Evolutionary conservation across 331 rosid species (phyloP), one percentile per base, ranked within the genome.

Genomic region (Pyrus hybrid): DNA sequence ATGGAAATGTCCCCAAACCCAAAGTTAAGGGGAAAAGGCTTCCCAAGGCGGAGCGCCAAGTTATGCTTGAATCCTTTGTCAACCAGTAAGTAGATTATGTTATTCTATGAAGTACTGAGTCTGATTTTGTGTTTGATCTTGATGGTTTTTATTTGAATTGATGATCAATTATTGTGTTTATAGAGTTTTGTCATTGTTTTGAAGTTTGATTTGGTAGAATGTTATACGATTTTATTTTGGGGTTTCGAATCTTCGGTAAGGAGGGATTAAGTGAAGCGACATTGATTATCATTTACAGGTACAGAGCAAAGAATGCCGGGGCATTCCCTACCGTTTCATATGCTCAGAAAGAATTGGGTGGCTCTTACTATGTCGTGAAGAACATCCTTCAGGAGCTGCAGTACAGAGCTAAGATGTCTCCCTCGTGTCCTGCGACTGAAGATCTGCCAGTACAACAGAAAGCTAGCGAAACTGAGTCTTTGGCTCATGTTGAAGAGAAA

Each of bases 51-150:
- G 82, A 89, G 68, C 88, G 93, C 57, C 76, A 51, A 80, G 87
- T 85, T 51, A 32, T 87, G 80, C 87, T 91, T 79, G 88, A 89
- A 84, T 70, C 84, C 30, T 89, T 78, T 77, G 95, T 91, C 60
- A 68, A 77, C 77, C 84, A 86, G 97, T 91, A 85, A 6, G 80
- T 65, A 13, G 57, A 25, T 29, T 14, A 14, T 28, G 7, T 28
- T 62, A 26, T 62, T 3, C 11, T 63, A 26, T 22, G 13, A 37
- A 43, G 2, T 62, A 9, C 26, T 3, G 2, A 1, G 12, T 51
- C 29, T 8, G 32, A 14, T 70, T 70, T 20, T 32, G 16, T 13
- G 29, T 58, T 21, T 58, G 63, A 12, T 58, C 8, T 60, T 23
- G 20, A 23, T 60, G 25, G 65, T 60, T 60, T 6, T 25, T 32